Percentiles rank a stretch among this genome's conserved stretches.
Conservation (phyloP, 176 grass and related monocot genomes). For the Bonia amplexicaulis region DNA sequence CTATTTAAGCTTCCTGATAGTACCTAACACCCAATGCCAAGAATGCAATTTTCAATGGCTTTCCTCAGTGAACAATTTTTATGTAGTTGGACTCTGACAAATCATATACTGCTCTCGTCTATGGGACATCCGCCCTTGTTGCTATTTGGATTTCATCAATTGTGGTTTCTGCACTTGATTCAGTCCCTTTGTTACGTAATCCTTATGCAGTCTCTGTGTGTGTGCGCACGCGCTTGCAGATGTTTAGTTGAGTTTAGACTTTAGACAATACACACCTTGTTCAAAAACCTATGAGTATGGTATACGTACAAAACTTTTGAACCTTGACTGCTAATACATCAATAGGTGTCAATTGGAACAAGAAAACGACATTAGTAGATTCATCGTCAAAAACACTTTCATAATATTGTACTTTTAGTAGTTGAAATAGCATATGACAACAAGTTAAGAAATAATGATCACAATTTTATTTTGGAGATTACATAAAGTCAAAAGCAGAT, state of each 20-base stretch:
- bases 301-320: neutral
- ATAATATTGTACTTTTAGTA: neutral
- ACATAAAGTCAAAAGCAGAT: neutral
- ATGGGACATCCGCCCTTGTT: constrained; percentile 52
- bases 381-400: neutral
- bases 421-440: neutral
- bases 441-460: neutral
- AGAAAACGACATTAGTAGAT: neutral
- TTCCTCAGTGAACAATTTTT: constrained; percentile 7
- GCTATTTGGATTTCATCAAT: constrained; percentile 65
- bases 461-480: neutral
- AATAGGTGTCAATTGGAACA: neutral
- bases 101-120: constrained; percentile 49
- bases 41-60: neutral
- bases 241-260: too few relatives aligned
- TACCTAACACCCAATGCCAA: neutral
- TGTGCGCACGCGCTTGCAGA: accelerated
- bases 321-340: neutral
- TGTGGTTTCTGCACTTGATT: constrained; percentile 70
- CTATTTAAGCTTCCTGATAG: neutral
- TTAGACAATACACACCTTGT: neutral
- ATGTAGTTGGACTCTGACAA: constrained; percentile 61
- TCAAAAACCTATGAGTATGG: neutral
- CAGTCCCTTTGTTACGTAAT: constrained; percentile 57
- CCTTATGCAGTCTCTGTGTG: neutral